Conservation (phyloP, 2,329 filamentous ascomycete genomes). For the Monilinia fructigena region DNA sequence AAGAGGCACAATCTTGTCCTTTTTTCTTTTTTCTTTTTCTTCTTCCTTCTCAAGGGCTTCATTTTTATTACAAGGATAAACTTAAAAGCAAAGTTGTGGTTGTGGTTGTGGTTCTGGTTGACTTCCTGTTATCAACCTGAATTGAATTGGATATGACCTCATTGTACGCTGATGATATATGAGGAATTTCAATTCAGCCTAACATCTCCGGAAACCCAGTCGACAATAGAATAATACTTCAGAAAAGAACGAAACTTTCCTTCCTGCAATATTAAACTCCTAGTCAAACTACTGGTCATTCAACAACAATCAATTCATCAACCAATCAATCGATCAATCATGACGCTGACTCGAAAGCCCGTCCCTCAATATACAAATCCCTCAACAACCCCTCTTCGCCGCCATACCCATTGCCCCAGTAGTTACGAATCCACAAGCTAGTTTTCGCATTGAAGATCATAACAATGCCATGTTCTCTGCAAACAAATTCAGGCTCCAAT, state of each 20-base stretch:
- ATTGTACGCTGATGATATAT: conserved; percentile 9
- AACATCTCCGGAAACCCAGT: neutral
- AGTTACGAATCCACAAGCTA: conserved; percentile 20
- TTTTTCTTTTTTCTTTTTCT: no score
- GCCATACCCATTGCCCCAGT: conserved; percentile 35
- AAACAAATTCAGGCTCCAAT: conserved; percentile 28
- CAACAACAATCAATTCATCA: neutral
- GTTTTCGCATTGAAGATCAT: conserved; percentile 28
- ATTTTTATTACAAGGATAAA: neutral
- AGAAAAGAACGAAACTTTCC: neutral
- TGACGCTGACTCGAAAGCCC: conserved; percentile 39
- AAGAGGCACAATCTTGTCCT: neutral
- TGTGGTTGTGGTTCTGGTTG: neutral
- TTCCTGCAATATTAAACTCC: neutral
- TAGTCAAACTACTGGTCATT: neutral
- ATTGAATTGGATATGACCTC: conserved; percentile 18
- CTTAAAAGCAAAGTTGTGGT: conserved; percentile 3
- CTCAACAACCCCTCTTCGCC: conserved; percentile 21
- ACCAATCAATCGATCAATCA: neutral
- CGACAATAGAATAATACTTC: neutral
- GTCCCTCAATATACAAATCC: conserved; percentile 29
- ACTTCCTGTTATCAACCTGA: neutral
- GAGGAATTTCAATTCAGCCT: neutral
- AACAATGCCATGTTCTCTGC: conserved; percentile 26
- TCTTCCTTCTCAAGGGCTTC: neutral